phyloP scores from a whole-genome alignment of 352 stramenopile genomes.

The Pythium biforme region DNA sequence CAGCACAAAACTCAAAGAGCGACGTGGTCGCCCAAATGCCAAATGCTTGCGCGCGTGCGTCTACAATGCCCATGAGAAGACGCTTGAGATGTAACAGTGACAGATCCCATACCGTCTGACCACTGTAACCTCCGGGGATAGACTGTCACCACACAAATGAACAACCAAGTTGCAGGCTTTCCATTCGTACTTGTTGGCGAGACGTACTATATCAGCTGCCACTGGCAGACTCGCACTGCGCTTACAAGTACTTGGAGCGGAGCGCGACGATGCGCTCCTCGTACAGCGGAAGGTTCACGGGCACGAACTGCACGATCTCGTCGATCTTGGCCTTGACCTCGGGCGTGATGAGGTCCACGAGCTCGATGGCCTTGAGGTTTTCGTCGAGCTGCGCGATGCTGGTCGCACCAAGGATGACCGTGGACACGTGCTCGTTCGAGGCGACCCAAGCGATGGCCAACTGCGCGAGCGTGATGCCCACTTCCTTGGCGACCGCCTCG shows the following conservation, averaged over 20 bases:
- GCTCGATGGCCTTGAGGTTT: constrained; percentile 39
- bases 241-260: constrained; percentile 27
- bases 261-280: constrained; percentile 22
- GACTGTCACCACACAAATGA: too few species aligned
- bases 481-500: constrained; percentile 47
- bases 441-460: constrained; percentile 49
- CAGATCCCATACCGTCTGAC: too few species aligned
- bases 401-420: constrained; percentile 48
- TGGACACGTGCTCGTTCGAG: constrained; percentile 51
- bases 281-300: constrained; percentile 24
- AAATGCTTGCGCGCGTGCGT: too few species aligned
- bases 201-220: too few species aligned
- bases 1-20: too few species aligned
- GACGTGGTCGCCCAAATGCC: too few species aligned
- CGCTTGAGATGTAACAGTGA: too few species aligned
- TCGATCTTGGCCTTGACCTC: constrained; percentile 1
- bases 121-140: too few species aligned
- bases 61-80: too few species aligned
- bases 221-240: neutral
- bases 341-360: constrained; percentile 35
- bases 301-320: constrained; percentile 29
- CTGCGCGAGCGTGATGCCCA: constrained; percentile 59
- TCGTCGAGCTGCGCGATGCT: constrained; percentile 49
- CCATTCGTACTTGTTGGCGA: too few species aligned
- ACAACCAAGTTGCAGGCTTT: too few species aligned